A percentile compares a stretch with the other conserved stretches of the same genome.
Evolutionary conservation across 345 rosid genomes (phyloP).

Genomic region (Punica granatum): DNA sequence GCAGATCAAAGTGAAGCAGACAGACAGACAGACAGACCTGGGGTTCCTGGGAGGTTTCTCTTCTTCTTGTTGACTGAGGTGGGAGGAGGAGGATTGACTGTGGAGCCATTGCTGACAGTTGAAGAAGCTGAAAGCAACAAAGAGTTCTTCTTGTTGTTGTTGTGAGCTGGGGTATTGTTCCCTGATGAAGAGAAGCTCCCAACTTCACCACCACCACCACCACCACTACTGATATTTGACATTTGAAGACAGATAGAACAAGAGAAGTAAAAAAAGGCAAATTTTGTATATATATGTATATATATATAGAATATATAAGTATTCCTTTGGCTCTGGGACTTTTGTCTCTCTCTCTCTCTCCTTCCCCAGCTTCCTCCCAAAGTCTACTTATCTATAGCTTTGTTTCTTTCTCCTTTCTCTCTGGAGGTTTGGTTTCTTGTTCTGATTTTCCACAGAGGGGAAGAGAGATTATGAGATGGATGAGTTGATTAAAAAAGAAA

Average conservation of each 20-base stretch:
- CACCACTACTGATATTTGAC: conserved; percentile 12
- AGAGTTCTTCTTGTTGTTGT: background rate
- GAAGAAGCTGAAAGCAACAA: conserved; percentile 5
- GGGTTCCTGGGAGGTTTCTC: conserved; percentile 11
- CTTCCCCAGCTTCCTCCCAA: too few species aligned
- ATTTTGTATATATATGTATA: too few species aligned
- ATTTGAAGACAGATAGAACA: conserved; percentile 1
- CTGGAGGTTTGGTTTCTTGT: background rate
- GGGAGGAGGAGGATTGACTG: conserved; percentile 5
- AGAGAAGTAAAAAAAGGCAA: background rate
- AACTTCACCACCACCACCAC: conserved; percentile 7
- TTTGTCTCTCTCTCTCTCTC: too few species aligned
- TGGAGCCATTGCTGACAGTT: background rate
- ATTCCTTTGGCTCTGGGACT: too few species aligned
- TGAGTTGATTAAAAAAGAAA: too few species aligned
- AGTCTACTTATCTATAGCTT: too few species aligned
- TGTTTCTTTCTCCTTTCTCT: background rate
- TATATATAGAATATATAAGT: too few species aligned
- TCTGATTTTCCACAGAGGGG: conserved; percentile 4
- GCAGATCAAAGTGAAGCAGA: too few species aligned
- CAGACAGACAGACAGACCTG: background rate
- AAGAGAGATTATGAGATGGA: too few species aligned
- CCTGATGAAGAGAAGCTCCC: conserved; percentile 10
- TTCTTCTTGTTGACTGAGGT: conserved; percentile 10
- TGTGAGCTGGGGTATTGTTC: background rate